Evolutionary conservation across 139 green algal genomes (phyloP).

Genomic region (Parachlorella kessleri): DNA sequence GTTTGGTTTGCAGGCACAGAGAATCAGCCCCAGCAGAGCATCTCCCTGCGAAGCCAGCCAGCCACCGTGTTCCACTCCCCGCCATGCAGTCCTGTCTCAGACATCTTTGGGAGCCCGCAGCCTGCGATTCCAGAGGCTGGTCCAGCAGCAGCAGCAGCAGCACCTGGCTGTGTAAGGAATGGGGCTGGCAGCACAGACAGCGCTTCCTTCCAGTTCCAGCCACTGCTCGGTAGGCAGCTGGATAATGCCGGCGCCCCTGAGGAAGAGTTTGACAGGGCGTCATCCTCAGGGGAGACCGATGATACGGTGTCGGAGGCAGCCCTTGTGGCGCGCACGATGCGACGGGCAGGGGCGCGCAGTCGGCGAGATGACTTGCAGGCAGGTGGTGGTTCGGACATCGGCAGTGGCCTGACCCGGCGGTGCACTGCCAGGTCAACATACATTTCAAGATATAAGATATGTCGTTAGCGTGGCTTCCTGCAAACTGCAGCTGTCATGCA

Average conservation of each 20-base stretch:
- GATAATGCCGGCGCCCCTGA: neutral
- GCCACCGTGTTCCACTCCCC: neutral
- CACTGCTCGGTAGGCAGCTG: neutral
- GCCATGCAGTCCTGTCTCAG: neutral
- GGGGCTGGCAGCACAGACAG: neutral
- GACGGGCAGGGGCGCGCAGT: neutral
- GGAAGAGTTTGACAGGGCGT: constrained; percentile 3
- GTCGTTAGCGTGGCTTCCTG: too few species aligned
- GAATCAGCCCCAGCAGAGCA: neutral
- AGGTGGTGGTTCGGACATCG: too few species aligned
- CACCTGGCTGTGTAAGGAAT: neutral
- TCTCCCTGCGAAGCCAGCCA: neutral
- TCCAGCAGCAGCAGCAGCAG: neutral
- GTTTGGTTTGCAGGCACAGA: neutral
- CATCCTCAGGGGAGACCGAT: constrained; percentile 21
- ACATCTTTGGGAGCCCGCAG: constrained; percentile 9
- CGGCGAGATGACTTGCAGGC: too few species aligned
- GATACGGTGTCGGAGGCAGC: constrained; percentile 23
- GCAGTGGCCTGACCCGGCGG: too few species aligned
- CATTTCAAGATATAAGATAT: too few species aligned
- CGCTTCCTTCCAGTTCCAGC: constrained; percentile 15
- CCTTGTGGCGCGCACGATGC: constrained; percentile 20
- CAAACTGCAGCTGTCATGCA: too few species aligned
- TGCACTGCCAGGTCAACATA: too few species aligned
- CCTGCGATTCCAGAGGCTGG: constrained; percentile 1